Evolutionary conservation across 2,329 filamentous ascomycete genomes (phyloP), one percentile per base, ranked within the genome.

Genomic region (Monilinia fructicola): DNA sequence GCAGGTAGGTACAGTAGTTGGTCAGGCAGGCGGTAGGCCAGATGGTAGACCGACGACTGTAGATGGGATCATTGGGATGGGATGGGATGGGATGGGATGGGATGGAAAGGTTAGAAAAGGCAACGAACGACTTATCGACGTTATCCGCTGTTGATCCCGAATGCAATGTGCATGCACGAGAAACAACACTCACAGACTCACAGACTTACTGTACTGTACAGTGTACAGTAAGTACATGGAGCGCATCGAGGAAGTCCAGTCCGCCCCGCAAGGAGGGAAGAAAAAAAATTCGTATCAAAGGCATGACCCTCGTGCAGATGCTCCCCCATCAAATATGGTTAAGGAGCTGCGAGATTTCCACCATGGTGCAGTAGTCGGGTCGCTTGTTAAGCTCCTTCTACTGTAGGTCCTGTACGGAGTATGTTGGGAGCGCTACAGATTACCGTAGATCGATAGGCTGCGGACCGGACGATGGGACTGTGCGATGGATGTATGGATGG

Each of bases 111-210:
- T 28, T 18, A 3, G 23, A 21, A 21, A 46, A 46, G 6, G 5
- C 6, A 4, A 21, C 14, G 3, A 18, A 44, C 11, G 2, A 54
- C 11, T 58, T 31, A 58, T 58, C 55, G 26, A 46, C 55, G 55
- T 58, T 58, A 58, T 46, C 23, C 55, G 55, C 55, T n/a, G 26
- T 9, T 58, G 55, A 58, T 58, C 31, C 28, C 31, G 2, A 7
- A 28, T 16, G 50, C 23, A 26, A 26, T 11, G 48, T 44, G 12
- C 31, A 35, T 35, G 31, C 31, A 35, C 31, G 31, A 35, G 31
- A 35, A 35, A 35, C 31, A 7, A 7, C 1, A 35, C 31, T 35
- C 9, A 35, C 5, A 11, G 38, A 40, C 38, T 42, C 9, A 16
- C 40, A 42, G 40, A 42, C 16, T 16, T 16, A 16, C 16, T 14